Base-by-base conservation (phyloP, 805 yeast genomes). In the Saturnispora quitensis region DNA sequence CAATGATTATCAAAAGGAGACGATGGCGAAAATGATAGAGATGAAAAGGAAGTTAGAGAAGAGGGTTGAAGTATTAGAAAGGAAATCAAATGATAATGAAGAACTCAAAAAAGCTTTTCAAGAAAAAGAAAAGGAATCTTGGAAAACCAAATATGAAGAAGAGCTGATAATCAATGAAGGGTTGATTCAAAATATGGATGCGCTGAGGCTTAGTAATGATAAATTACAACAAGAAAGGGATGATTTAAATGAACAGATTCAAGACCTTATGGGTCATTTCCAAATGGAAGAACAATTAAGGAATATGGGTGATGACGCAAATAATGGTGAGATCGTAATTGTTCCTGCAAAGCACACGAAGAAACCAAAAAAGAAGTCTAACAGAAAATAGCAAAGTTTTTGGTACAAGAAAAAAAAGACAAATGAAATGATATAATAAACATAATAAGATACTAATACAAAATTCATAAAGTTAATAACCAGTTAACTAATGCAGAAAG, bases 261-360 rank as follows among this genome's bases (percentile, higher is more conserved):
- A 74, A 28, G 96, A 89, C 63, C 64, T 89, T 50, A 86, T 89
- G 96, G 84, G 87, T 56, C 87, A 73, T 60, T 66, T 89, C 40
- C 91, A 85, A 53, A 75, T 86, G 0, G 86, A 79, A 61, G 84
- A 81, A 51, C 86, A 84, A 66, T 77, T 88, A 60, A 78, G 81
- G 59, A 78, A 80, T 60, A 86, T 87, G 22, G 75, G 81, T 3
- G 84, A 84, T 12, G 91, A 84, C 35, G 83, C 84, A 15, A 79
- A 72, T 57, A 83, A 88, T 55, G 96, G 96, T 0, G 77, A 80
- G 3, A 67, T 86, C 0, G 69, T 84, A 0, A 69, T 84, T 40
- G 60, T 58, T 52, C 62, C 63, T 20, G 31, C 50, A 20, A 27
- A 40, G 17, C 24, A 25, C 8, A 43, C 45, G 7, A 31, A 48